A percentile compares a stretch with the other conserved stretches of the same genome.
phyloP scores from a whole-genome alignment of 2,329 filamentous ascomycete species.

The Colletotrichum somersetense region DNA sequence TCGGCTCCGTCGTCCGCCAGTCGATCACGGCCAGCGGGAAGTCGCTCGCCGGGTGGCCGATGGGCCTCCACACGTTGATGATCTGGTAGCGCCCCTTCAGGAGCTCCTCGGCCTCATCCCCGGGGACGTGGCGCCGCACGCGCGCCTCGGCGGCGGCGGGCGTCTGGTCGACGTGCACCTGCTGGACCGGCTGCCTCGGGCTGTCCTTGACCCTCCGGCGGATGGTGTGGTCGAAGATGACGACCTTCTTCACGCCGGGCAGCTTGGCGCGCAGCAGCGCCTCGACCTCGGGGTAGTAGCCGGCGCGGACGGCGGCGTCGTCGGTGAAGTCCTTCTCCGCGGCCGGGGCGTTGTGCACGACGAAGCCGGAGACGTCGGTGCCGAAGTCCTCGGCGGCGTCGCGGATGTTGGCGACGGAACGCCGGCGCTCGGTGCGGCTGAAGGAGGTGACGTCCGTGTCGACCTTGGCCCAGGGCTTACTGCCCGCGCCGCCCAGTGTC shows the following conservation, averaged over 20 bases:
- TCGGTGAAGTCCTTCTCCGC: slow-evolving; percentile 67
- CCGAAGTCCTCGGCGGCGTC: slow-evolving; percentile 62
- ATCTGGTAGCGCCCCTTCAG: slow-evolving; percentile 72
- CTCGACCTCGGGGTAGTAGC: slow-evolving; percentile 74
- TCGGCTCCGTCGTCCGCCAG: slow-evolving; percentile 69
- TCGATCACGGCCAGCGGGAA: slow-evolving; percentile 75
- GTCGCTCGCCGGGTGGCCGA: slow-evolving; percentile 71
- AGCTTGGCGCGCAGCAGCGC: slow-evolving; percentile 66
- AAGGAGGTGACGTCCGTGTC: slow-evolving; percentile 70
- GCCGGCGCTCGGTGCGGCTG: slow-evolving; percentile 57
- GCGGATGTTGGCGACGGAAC: slow-evolving; percentile 68
- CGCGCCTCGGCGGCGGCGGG: slow-evolving; percentile 70
- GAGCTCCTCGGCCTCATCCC: slow-evolving; percentile 67
- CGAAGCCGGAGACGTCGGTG: slow-evolving; percentile 71
- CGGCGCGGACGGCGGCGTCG: slow-evolving; percentile 64
- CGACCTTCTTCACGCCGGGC: slow-evolving; percentile 68
- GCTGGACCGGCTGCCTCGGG: slow-evolving; percentile 74
- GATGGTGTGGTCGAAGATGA: slow-evolving; percentile 81
- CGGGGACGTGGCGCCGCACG: slow-evolving; percentile 70
- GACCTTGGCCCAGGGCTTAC: slow-evolving; percentile 75
- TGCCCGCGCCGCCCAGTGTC: slow-evolving; percentile 53
- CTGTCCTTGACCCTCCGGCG: slow-evolving; percentile 66
- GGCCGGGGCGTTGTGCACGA: slow-evolving; percentile 65
- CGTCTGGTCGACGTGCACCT: slow-evolving; percentile 80
- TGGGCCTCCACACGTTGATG: slow-evolving; percentile 79